Conservation (phyloP, 768 basidiomycete genomes). For the Trametes elegans region DNA sequence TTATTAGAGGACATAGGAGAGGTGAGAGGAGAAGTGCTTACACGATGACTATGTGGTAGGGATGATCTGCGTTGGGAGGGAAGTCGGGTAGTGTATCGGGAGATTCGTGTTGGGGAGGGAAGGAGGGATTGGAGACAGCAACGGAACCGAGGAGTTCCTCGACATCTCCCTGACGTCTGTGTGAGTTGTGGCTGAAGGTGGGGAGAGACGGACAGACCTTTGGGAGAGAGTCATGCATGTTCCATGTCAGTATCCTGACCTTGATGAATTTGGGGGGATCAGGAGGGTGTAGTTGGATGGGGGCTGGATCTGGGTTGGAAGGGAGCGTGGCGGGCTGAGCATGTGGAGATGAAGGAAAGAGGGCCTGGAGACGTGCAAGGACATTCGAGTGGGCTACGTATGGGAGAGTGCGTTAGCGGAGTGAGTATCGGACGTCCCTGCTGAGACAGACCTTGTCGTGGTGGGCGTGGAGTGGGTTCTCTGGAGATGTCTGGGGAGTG, state of each 20-base stretch:
- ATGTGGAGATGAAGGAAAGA: conserved; percentile 43
- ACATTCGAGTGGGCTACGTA: conserved; percentile 27
- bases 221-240: conserved; percentile 82
- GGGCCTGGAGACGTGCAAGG: conserved; percentile 49
- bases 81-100: conserved; percentile 45
- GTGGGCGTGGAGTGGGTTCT: conserved; percentile 11
- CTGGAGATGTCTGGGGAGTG: conserved; percentile 5
- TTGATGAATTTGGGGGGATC: conserved; percentile 50
- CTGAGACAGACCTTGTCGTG: conserved; percentile 1
- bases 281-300: conserved; percentile 27
- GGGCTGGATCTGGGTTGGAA: conserved; percentile 20
- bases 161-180: conserved; percentile 58
- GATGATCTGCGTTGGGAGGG: conserved; percentile 52
- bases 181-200: neutral
- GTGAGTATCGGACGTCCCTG: no score
- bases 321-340: conserved; percentile 20
- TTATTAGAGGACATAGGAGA: conserved; percentile 14
- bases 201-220: conserved; percentile 44
- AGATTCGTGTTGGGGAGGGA: conserved; percentile 18
- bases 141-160: conserved; percentile 69
- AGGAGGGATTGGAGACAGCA: conserved; percentile 34
- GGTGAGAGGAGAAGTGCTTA: conserved; percentile 35
- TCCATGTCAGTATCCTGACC: conserved; percentile 73
- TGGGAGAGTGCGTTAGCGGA: neutral
- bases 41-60: conserved; percentile 80